Evolutionary conservation across 345 rosid genomes (phyloP).

Genomic region (Stellera chamaejasme): DNA sequence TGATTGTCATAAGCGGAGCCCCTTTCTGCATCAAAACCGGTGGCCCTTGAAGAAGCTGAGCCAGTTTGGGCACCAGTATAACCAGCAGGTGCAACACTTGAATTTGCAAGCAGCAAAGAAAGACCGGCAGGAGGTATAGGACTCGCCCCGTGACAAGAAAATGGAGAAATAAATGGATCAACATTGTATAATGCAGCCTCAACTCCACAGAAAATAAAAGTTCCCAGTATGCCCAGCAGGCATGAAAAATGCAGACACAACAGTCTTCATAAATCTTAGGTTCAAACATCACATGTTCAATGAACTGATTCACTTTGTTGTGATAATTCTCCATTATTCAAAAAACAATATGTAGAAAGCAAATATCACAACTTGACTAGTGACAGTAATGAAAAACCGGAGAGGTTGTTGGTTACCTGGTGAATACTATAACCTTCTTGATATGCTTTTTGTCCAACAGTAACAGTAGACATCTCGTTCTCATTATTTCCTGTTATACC

Average conservation of each 20-base stretch:
- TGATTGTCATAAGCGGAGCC: constrained; percentile 24
- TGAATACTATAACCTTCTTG: constrained; percentile 45
- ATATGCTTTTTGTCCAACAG: constrained; percentile 37
- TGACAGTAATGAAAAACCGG: background rate
- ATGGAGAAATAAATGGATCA: background rate
- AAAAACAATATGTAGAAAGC: background rate
- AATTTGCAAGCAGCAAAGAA: constrained; percentile 19
- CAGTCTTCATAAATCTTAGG: background rate
- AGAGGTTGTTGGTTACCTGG: constrained; percentile 49
- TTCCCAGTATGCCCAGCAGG: background rate
- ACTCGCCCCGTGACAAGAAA: constrained; percentile 28
- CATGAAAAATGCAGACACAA: background rate
- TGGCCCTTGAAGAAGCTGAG: constrained; percentile 35
- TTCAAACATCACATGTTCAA: background rate
- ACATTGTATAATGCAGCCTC: background rate
- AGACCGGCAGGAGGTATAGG: constrained; percentile 26
- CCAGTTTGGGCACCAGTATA: constrained; percentile 55
- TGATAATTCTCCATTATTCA: background rate
- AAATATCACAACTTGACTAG: background rate
- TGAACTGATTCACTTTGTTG: background rate
- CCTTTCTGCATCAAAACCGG: constrained; percentile 19
- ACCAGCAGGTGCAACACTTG: constrained; percentile 24
- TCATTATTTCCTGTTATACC: constrained; percentile 38
- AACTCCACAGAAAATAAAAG: background rate
- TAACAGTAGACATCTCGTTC: constrained; percentile 43